Conservation (phyloP, 2,329 filamentous ascomycete species). For the Diaporthe aspalathi region DNA sequence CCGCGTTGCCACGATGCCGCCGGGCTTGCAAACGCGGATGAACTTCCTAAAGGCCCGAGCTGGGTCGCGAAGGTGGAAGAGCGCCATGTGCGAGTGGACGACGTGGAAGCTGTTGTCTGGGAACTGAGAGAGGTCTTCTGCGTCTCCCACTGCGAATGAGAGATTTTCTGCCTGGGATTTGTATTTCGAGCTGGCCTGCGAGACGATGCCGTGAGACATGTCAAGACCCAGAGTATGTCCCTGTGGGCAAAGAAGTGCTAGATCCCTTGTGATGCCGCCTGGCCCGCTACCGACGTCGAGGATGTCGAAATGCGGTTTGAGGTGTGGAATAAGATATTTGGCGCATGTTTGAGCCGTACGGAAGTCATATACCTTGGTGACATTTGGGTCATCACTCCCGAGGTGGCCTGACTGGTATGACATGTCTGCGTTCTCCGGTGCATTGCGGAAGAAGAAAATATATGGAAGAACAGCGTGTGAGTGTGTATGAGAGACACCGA, state of each 20-base stretch:
- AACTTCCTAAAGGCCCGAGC: slow-evolving; percentile 63
- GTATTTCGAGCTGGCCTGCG: slow-evolving; percentile 20
- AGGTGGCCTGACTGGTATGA: neutral
- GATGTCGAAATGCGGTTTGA: slow-evolving; percentile 49
- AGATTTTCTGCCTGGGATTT: slow-evolving; percentile 45
- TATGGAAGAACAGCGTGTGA: no score
- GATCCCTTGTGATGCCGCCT: slow-evolving; percentile 56
- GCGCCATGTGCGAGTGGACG: slow-evolving; percentile 69
- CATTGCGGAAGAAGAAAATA: no score
- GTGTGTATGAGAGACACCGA: no score
- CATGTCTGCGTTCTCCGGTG: neutral
- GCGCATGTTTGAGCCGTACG: slow-evolving; percentile 57
- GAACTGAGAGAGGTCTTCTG: slow-evolving; percentile 48
- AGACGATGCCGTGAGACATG: slow-evolving; percentile 45
- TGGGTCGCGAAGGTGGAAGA: slow-evolving; percentile 66
- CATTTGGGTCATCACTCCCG: neutral
- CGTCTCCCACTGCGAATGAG: slow-evolving; percentile 48
- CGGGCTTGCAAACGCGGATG: slow-evolving; percentile 54
- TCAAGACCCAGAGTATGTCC: slow-evolving; percentile 53
- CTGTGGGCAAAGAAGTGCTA: slow-evolving; percentile 51
- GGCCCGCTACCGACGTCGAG: slow-evolving; percentile 60
- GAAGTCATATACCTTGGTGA: neutral
- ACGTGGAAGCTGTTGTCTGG: slow-evolving; percentile 66
- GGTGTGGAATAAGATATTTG: slow-evolving; percentile 52
- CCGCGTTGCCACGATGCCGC: neutral